A percentile compares a stretch with the other conserved stretches of the same genome.
phyloP scores from a whole-genome alignment of 345 rosid genomes.

The Combretum micranthum region DNA sequence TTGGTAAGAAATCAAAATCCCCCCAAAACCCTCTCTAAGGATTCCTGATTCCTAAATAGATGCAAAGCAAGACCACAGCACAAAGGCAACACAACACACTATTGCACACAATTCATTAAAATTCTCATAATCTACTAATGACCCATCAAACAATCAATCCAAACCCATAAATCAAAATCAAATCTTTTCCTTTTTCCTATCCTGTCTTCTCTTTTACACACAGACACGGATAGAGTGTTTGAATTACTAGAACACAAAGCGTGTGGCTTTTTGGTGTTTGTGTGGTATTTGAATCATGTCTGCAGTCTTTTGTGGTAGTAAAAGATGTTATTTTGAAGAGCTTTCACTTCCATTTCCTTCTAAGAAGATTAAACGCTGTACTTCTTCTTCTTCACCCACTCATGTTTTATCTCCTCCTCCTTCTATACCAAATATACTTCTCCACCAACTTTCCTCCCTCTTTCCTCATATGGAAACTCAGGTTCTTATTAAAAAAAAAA shows the following conservation, averaged over 20 bases:
- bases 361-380: slow-evolving; percentile 48
- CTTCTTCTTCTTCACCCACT: slow-evolving; percentile 17
- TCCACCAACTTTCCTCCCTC: slow-evolving; percentile 40
- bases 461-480: slow-evolving; percentile 53
- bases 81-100: too few species aligned
- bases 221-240: background rate
- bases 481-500: slow-evolving; percentile 31
- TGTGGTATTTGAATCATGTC: slow-evolving; percentile 35
- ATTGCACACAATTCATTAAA: too few species aligned
- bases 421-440: background rate
- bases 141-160: too few species aligned
- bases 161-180: too few species aligned
- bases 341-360: slow-evolving; percentile 43
- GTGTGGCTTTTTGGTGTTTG: too few species aligned
- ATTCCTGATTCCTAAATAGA: too few species aligned
- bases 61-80: too few species aligned
- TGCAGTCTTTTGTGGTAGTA: slow-evolving; percentile 69
- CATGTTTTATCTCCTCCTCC: slow-evolving; percentile 25
- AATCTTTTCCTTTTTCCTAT: too few species aligned
- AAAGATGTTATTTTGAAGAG: slow-evolving; percentile 72
- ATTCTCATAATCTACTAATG: too few species aligned
- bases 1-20: too few species aligned
- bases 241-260: background rate
- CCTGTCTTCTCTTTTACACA: too few species aligned
- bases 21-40: too few species aligned